Evolutionary conservation across 1,284 basidiomycete genomes (phyloP).

Genomic region (Papiliotrema nemorosa): DNA sequence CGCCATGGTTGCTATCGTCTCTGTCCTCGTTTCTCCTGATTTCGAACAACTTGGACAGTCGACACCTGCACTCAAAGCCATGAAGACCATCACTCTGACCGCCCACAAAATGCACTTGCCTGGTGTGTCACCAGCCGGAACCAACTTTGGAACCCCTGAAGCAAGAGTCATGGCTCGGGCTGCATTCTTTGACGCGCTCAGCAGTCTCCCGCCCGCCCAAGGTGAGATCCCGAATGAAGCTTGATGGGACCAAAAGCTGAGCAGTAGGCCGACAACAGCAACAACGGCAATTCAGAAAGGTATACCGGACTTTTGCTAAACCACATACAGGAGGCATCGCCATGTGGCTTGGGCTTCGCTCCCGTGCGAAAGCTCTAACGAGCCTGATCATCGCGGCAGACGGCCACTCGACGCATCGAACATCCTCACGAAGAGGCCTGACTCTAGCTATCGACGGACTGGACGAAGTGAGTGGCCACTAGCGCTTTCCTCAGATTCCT

Average conservation of each 20-base stretch:
- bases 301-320: conserved; percentile 9
- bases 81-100: conserved; percentile 24
- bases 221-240: conserved; percentile 11
- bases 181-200: conserved; percentile 26
- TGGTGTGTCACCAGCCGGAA: background rate
- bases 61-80: conserved; percentile 20
- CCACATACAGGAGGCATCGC: conserved; percentile 11
- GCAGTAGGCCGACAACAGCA: conserved; percentile 40
- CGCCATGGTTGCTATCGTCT: conserved; percentile 26
- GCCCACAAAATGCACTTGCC: conserved; percentile 14
- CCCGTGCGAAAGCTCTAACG: conserved; percentile 22
- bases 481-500: background rate
- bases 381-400: conserved; percentile 31
- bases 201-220: conserved; percentile 23
- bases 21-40: conserved; percentile 27
- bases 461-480: conserved; percentile 23
- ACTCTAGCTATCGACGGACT: conserved; percentile 38
- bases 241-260: background rate
- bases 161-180: background rate
- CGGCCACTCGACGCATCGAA: conserved; percentile 15
- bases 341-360: conserved; percentile 30
- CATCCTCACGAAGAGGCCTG: conserved; percentile 24
- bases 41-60: conserved; percentile 32
- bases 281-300: conserved; percentile 37
- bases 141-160: conserved; percentile 3